Conservation (phyloP, 306 rosid species). For the Lablab purpureus region DNA sequence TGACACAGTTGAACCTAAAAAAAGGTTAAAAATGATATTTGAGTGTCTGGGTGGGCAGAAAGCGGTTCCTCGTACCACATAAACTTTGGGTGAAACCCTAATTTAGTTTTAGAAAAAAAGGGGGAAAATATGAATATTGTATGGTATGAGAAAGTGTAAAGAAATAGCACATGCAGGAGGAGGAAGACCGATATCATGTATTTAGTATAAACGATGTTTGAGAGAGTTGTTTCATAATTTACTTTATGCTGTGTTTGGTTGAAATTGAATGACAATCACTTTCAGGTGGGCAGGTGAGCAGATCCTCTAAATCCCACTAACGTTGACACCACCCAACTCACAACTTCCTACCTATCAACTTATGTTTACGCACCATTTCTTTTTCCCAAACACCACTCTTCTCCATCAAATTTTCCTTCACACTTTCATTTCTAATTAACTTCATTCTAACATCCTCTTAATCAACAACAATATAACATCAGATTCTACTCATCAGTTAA, state of each 20-base stretch:
- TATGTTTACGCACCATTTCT: too few species aligned
- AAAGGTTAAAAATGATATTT: too few species aligned
- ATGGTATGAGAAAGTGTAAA: too few species aligned
- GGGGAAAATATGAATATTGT: neutral
- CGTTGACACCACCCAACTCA: conserved; percentile 53
- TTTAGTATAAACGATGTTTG: conserved; percentile 41
- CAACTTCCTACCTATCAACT: conserved; percentile 21
- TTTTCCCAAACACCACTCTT: too few species aligned
- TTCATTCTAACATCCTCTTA: too few species aligned
- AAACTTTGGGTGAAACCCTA: neutral
- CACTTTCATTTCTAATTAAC: too few species aligned
- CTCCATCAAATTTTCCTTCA: too few species aligned
- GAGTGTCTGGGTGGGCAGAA: neutral
- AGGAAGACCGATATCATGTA: conserved; percentile 2
- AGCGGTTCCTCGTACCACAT: conserved; percentile 50
- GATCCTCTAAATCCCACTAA: conserved; percentile 60
- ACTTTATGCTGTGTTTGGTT: conserved; percentile 1
- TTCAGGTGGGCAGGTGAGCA: conserved; percentile 45
- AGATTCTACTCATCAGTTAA: too few species aligned
- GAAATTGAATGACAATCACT: conserved; percentile 44
- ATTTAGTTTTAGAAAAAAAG: neutral
- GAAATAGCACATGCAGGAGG: neutral
- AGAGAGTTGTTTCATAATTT: neutral
- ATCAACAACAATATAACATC: too few species aligned
- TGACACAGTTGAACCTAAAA: too few species aligned